Evolutionary conservation across 2,329 filamentous ascomycete species (phyloP).

Genomic region (Verticillium nubilum): DNA sequence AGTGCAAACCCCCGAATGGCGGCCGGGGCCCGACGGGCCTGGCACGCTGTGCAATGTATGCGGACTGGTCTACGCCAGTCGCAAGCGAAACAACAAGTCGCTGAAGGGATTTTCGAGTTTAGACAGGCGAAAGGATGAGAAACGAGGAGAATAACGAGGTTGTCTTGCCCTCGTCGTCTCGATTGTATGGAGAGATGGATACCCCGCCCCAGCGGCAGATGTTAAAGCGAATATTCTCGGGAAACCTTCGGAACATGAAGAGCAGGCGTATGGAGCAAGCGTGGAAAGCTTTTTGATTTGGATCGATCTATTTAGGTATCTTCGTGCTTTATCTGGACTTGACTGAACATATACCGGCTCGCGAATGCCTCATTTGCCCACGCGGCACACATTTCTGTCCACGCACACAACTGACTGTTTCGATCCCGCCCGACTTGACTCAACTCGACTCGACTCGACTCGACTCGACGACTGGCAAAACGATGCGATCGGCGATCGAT

Average conservation of each 20-base stretch:
- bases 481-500: not conserved
- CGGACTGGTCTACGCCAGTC: slow-evolving; percentile 44
- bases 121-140: not conserved
- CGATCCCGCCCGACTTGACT: no score
- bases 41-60: slow-evolving; percentile 70
- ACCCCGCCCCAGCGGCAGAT: not conserved
- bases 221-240: no score
- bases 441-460: not conserved
- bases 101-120: not conserved
- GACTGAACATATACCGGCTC: not conserved
- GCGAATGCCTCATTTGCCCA: not conserved
- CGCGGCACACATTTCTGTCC: not conserved
- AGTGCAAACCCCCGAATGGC: slow-evolving; percentile 72
- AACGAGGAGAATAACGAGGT: not conserved
- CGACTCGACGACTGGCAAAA: not conserved
- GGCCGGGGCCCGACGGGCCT: slow-evolving; percentile 66
- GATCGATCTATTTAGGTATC: not conserved
- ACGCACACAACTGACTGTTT: not conserved
- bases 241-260: no score
- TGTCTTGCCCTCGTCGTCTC: not conserved
- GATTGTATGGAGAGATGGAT: not conserved
- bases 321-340: not conserved
- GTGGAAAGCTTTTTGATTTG: not conserved
- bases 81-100: slow-evolving; percentile 9
- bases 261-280: not conserved